phyloP scores from a whole-genome alignment of 2,329 filamentous ascomycete species.

The Hypoxylon sp. region DNA sequence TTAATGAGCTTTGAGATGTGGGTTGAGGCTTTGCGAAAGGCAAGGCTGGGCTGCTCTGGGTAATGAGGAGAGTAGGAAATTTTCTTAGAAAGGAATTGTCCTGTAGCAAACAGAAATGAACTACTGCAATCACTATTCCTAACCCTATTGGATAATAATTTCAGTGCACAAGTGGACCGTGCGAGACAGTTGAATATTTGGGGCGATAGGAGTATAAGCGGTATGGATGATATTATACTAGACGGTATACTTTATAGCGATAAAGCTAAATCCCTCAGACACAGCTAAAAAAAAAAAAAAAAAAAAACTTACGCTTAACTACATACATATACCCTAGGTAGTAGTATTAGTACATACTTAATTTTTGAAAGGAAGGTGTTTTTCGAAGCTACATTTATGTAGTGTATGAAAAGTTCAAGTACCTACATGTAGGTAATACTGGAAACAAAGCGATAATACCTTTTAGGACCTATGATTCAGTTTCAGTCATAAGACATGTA shows the following conservation, averaged over 20 bases:
- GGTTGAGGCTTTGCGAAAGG: conserved; percentile 38
- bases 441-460: background rate
- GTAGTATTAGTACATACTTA: background rate
- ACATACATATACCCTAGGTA: background rate
- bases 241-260: background rate
- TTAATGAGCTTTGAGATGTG: conserved; percentile 1
- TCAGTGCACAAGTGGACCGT: background rate
- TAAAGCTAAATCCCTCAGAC: background rate
- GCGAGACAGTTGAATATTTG: background rate
- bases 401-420: background rate
- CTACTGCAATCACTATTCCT: background rate
- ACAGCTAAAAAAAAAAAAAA: too few species aligned
- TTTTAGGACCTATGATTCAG: background rate
- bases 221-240: background rate
- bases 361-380: background rate
- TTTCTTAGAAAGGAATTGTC: conserved; percentile 43
- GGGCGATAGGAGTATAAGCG: background rate
- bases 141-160: background rate
- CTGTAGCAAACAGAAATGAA: conserved; percentile 29
- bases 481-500: background rate
- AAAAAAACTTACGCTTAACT: background rate
- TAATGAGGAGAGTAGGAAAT: conserved; percentile 27
- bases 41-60: conserved; percentile 31
- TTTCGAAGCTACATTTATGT: background rate
- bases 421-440: background rate